Conservation (phyloP, 2,329 filamentous ascomycete genomes). For the Fusarium haematococcum region DNA sequence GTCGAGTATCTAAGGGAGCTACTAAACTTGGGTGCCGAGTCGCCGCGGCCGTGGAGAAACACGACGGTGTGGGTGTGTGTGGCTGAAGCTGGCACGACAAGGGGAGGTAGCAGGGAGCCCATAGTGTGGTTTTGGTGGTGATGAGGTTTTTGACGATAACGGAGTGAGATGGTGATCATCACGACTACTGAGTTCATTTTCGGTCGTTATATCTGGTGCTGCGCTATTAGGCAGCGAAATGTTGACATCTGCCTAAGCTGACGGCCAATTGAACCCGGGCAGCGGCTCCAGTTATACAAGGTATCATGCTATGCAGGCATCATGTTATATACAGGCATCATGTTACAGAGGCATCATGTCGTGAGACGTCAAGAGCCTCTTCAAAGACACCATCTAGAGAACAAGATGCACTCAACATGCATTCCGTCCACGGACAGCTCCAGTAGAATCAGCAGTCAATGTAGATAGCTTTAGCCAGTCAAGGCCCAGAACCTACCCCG, state of each 20-base stretch:
- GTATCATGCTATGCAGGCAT: background rate
- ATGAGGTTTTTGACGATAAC: background rate
- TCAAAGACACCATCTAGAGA: background rate
- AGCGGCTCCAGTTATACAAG: background rate
- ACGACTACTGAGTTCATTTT: background rate
- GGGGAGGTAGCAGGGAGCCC: background rate
- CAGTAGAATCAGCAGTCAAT: background rate
- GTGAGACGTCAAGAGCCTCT: background rate
- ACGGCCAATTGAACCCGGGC: background rate
- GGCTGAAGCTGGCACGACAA: background rate
- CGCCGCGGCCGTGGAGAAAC: constrained; percentile 60
- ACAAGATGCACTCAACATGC: background rate
- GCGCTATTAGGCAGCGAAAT: background rate
- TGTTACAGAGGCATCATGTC: background rate
- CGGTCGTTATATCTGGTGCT: background rate
- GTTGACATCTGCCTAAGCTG: background rate
- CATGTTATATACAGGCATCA: background rate
- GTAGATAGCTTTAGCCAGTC: background rate
- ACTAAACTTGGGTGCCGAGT: constrained; percentile 50
- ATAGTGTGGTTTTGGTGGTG: background rate
- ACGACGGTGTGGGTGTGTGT: constrained; percentile 56
- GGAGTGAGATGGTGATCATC: background rate
- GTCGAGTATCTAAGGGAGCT: constrained; percentile 45
- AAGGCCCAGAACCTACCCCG: background rate
- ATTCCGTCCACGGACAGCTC: background rate